Base-by-base conservation (phyloP, 2,329 filamentous ascomycete genomes). In the Cladosporium phlei region DNA sequence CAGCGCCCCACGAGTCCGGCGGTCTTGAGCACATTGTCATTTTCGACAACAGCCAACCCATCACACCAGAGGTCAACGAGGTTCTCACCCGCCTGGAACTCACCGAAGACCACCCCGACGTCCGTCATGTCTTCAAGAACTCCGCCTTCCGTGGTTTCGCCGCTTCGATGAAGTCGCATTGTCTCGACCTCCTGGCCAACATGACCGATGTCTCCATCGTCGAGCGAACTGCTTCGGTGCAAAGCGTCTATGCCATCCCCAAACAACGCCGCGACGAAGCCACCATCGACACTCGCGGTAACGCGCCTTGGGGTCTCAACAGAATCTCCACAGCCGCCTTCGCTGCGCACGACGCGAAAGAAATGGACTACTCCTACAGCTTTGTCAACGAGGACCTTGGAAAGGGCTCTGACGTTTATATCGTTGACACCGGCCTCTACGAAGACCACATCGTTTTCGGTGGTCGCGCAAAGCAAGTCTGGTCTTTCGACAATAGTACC, bases 391-490 rank as follows among this genome's bases (percentile, higher is more conserved):
- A 11, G 12, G 29, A 42, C 1, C 64, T 69, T 8, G 70, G 69
- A 43, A 51, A 55, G 16, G 69, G 68, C 42, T 69, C 70, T n/a
- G 71, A 74, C 47, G 68, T 75, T 46, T 74, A 75, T 57, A 60
- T 74, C 46, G 56, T 75, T n/a, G 72, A 74, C 54, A 73, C 70
- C 4, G 72, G 72, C 49, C 62, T 74, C 28, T 70, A 70, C 53
- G 66, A 65, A n/a, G 55, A 65, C 6, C 69, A 75, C 56, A 62
- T 64, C 37, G 64, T 66, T 38, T 75, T 75, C 57, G 64, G 54
- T n/a, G 67, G 67, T 16, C 69, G 71, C 43, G 72, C 65, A 5
- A 52, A 54, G 5, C 62, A 68, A 49, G 65, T 66, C 28, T 73
- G 70, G 60, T 62, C 65, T 9, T 68, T 66, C 56, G 51, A 62